Base-by-base conservation (phyloP, 129 eudicot genomes). In the carrot (Daucus carota) region DNA sequence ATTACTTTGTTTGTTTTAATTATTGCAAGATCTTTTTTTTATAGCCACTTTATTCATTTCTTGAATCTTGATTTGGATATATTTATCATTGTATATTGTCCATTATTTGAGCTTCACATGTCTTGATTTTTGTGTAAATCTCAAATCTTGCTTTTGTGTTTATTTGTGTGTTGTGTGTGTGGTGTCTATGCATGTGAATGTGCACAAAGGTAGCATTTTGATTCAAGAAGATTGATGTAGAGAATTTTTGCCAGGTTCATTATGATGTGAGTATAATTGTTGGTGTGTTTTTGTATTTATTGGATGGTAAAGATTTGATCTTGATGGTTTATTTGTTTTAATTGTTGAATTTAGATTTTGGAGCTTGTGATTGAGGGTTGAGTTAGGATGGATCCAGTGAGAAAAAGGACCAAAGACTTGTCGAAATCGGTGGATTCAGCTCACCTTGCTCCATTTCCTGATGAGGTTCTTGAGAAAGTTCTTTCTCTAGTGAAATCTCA, bases 391-490 rank as follows among this genome's bases (percentile, higher is more conserved):
- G 52, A 40, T 41, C 75, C 73, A 29, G 20, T 29, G 14, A 28
- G 34, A 5, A 63, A 31, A 15, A 63, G 38, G 38, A 63, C 3
- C 5, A 72, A 72, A 7, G 50, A 42, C 18, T 72, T n/a, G 8
- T 22, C 6, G 15, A 29, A 42, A 15, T 72, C 38, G 0, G 62
- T 78, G 16, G 86, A 72, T 75, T 42, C 75, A 42, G 80, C 84
- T 78, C 73, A 54, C 16, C 45, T 68, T 36, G 50, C 76, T 22
- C 73, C 79, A 68, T 83, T 92, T 69, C 96, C 96, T 9, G 92
- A 90, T 68, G 90, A 85, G 65, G 92, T 86, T 9, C 59, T 92
- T 31, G 92, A 88, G 65, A 79, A 74, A 67, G 92, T 92, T 5
- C 81, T 90, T 28, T 82, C 93, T 20, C 75, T 90, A 26, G 72